phyloP scores from a whole-genome alignment of 768 basidiomycete genomes.

The Lactarius quietus region DNA sequence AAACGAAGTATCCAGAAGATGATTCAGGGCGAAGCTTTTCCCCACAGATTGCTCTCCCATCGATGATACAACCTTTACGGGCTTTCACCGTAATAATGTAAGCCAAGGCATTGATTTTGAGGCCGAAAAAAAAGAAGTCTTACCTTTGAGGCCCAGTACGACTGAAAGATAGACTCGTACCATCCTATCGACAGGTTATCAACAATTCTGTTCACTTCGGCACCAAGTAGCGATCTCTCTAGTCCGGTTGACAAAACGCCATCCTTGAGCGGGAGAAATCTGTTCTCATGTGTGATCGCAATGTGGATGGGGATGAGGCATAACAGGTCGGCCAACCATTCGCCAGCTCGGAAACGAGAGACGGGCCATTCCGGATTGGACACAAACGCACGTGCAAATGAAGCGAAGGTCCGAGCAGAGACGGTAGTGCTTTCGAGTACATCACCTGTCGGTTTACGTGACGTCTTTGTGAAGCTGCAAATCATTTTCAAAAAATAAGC shows the following conservation, averaged over 20 bases:
- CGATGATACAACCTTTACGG: conserved; percentile 61
- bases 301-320: conserved; percentile 66
- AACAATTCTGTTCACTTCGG: conserved; percentile 56
- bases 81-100: conserved; percentile 35
- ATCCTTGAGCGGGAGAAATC: conserved; percentile 60
- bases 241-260: conserved; percentile 47
- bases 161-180: conserved; percentile 63
- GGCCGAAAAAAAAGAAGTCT: neutral
- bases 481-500: conserved; percentile 47
- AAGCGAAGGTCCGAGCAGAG: conserved; percentile 32
- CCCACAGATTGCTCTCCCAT: conserved; percentile 70
- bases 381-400: conserved; percentile 28
- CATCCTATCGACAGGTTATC: conserved; percentile 56
- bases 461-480: conserved; percentile 43
- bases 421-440: conserved; percentile 40
- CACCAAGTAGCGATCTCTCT: conserved; percentile 56
- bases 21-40: conserved; percentile 58
- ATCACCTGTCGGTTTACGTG: conserved; percentile 51
- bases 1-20: conserved; percentile 61
- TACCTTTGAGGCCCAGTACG: conserved; percentile 59
- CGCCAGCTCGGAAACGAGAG: conserved; percentile 47
- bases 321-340: conserved; percentile 59
- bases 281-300: conserved; percentile 55
- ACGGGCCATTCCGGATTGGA: conserved; percentile 23
- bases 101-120: neutral